Conservation (phyloP, 1,284 basidiomycete genomes). For the Cryptococcus sp. region DNA sequence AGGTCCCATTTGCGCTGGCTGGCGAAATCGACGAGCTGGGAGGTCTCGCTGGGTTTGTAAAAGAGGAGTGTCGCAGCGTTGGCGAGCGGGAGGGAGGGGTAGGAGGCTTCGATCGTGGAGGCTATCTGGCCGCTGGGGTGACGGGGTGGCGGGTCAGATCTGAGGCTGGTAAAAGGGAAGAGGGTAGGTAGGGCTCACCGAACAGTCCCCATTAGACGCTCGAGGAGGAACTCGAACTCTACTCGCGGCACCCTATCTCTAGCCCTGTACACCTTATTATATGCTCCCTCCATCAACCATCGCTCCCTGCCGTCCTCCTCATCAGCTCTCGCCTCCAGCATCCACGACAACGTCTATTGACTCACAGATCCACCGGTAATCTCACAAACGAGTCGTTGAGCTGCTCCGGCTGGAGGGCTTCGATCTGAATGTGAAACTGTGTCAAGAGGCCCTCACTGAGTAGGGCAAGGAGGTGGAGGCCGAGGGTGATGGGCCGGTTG, state of each 20-base stretch:
- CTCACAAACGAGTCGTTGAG: conserved; percentile 72
- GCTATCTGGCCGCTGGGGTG: conserved; percentile 43
- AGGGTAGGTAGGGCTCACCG: conserved; percentile 29
- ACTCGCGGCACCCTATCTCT: conserved; percentile 64
- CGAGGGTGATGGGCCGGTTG: conserved; percentile 82
- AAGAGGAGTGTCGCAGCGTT: conserved; percentile 48
- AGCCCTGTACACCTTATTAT: conserved; percentile 96
- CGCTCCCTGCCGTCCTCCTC: conserved; percentile 57
- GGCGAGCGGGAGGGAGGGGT: conserved; percentile 44
- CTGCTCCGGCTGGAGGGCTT: conserved; percentile 69
- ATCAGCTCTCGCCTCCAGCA: background rate
- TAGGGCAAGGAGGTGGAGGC: conserved; percentile 88
- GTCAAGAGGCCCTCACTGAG: conserved; percentile 95
- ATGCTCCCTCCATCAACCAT: conserved; percentile 98
- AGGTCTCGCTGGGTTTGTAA: conserved; percentile 46
- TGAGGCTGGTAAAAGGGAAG: background rate
- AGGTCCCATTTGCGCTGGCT: conserved; percentile 45
- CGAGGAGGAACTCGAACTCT: conserved; percentile 48
- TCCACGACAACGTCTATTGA: background rate
- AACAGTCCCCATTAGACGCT: conserved; percentile 48
- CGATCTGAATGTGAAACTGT: conserved; percentile 98
- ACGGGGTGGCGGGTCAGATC: background rate
- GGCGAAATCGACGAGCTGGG: conserved; percentile 38
- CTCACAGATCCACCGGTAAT: conserved; percentile 73
- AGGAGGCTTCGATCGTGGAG: conserved; percentile 49